A percentile compares a stretch with the other conserved stretches of the same genome.
Conservation (phyloP, 495 filamentous ascomycete genomes). For the Hypoxylon trugodes region DNA sequence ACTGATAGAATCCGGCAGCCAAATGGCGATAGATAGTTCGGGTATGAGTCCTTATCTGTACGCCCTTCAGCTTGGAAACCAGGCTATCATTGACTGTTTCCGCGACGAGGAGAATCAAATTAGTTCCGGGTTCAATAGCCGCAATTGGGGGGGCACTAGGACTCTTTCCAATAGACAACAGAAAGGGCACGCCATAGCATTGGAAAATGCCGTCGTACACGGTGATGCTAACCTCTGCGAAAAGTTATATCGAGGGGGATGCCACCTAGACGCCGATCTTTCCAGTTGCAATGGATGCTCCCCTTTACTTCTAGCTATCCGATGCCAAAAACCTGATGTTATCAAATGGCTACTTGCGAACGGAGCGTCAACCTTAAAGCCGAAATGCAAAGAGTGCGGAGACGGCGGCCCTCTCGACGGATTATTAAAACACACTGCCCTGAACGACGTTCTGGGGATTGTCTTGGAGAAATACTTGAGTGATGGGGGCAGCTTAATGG, state of each 20-base stretch:
- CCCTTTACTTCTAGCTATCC: background rate
- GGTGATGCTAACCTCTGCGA: background rate
- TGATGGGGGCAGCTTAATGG: slow-evolving; percentile 1
- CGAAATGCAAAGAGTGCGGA: background rate
- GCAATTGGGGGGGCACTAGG: background rate
- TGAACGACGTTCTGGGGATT: background rate
- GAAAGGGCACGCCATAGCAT: background rate
- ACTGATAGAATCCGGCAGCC: background rate
- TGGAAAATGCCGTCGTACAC: background rate
- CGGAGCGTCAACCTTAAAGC: slow-evolving; percentile 4
- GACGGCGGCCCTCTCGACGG: background rate
- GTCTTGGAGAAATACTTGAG: background rate
- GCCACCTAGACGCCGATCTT: background rate
- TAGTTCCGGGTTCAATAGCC: background rate
- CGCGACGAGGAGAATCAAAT: too few species aligned
- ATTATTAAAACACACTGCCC: background rate
- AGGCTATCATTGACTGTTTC: background rate
- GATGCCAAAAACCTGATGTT: background rate
- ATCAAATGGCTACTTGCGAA: background rate
- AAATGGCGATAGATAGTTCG: background rate
- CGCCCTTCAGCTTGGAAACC: background rate
- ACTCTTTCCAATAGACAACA: background rate
- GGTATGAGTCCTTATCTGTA: background rate
- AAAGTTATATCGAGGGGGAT: background rate
- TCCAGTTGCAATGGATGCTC: slow-evolving; percentile 10